Conservation (phyloP, 2,329 filamentous ascomycete genomes). For the Aspergillus jensenii region DNA sequence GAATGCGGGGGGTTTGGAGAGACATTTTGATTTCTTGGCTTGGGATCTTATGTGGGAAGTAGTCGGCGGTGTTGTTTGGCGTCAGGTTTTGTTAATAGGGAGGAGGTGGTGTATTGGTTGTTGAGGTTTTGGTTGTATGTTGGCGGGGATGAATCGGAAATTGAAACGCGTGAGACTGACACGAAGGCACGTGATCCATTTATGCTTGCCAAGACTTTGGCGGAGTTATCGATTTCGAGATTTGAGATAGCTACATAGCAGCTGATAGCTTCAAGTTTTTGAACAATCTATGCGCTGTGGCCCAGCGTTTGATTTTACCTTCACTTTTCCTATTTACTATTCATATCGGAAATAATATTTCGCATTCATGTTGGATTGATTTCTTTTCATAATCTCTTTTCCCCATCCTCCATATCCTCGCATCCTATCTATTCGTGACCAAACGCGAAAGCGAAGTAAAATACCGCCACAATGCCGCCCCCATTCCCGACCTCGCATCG, state of each 20-base stretch:
- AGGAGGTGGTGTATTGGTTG: background rate
- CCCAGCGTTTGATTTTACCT: background rate
- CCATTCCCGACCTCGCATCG: slow-evolving; percentile 43
- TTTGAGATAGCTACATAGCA: background rate
- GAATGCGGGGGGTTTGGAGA: slow-evolving; percentile 78
- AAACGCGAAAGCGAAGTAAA: background rate
- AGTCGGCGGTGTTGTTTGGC: too few relatives aligned
- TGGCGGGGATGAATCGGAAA: too few relatives aligned
- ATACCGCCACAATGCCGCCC: slow-evolving; percentile 37
- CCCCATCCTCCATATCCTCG: background rate
- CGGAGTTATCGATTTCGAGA: slow-evolving; percentile 1
- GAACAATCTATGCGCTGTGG: background rate
- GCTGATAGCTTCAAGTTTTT: background rate
- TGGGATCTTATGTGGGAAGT: background rate
- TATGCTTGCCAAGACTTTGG: background rate
- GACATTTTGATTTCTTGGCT: slow-evolving; percentile 54
- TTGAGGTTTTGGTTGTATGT: background rate
- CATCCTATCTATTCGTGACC: background rate
- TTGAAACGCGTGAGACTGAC: background rate
- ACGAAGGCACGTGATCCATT: slow-evolving; percentile 18
- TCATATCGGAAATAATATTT: background rate
- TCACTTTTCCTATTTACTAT: background rate
- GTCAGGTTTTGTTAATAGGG: too few relatives aligned
- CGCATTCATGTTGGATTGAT: background rate
- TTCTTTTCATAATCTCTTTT: background rate